A percentile compares a stretch with the other conserved stretches of the same genome.
Evolutionary conservation across 2,329 filamentous ascomycete species (phyloP).

Genomic region (Pyrenophora graminea): DNA sequence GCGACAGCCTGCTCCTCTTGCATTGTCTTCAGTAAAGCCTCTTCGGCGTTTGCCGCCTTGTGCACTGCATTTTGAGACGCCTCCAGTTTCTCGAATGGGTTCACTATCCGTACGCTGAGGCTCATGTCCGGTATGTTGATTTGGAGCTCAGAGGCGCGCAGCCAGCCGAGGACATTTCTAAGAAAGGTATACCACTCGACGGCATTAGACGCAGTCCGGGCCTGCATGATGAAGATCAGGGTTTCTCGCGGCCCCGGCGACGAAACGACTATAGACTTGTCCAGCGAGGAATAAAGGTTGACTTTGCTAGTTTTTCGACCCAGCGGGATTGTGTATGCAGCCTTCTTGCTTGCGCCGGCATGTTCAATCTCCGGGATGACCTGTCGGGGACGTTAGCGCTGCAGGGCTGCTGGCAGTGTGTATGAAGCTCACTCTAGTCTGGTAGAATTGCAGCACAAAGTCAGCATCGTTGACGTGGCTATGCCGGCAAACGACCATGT

Average conservation of each 20-base stretch:
- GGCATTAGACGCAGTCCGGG: slow-evolving; percentile 63
- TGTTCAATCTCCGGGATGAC: slow-evolving; percentile 65
- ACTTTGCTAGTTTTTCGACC: slow-evolving; percentile 59
- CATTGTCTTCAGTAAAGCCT: slow-evolving; percentile 51
- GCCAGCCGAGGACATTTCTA: slow-evolving; percentile 62
- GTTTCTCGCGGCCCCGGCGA: slow-evolving; percentile 58
- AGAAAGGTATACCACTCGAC: slow-evolving; percentile 73
- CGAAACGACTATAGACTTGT: slow-evolving; percentile 70
- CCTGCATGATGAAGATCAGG: slow-evolving; percentile 63
- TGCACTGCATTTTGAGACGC: slow-evolving; percentile 48
- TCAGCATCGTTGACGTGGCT: slow-evolving; percentile 59
- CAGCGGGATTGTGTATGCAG: slow-evolving; percentile 62
- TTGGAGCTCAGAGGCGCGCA: slow-evolving; percentile 59
- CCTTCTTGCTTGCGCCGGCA: slow-evolving; percentile 57
- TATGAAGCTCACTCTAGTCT: slow-evolving; percentile 53
- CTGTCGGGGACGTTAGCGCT: slow-evolving; percentile 22
- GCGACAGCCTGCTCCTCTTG: slow-evolving; percentile 61
- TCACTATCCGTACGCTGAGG: slow-evolving; percentile 61
- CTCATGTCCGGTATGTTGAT: slow-evolving; percentile 67
- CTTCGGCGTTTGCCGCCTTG: slow-evolving; percentile 52
- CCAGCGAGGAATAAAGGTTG: slow-evolving; percentile 67
- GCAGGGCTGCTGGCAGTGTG: not conserved
- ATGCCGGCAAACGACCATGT: slow-evolving; percentile 64
- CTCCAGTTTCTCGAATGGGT: slow-evolving; percentile 62
- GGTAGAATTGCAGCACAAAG: slow-evolving; percentile 64